Conservation (phyloP, 495 filamentous ascomycete genomes). For the Podospora tetraspora region DNA sequence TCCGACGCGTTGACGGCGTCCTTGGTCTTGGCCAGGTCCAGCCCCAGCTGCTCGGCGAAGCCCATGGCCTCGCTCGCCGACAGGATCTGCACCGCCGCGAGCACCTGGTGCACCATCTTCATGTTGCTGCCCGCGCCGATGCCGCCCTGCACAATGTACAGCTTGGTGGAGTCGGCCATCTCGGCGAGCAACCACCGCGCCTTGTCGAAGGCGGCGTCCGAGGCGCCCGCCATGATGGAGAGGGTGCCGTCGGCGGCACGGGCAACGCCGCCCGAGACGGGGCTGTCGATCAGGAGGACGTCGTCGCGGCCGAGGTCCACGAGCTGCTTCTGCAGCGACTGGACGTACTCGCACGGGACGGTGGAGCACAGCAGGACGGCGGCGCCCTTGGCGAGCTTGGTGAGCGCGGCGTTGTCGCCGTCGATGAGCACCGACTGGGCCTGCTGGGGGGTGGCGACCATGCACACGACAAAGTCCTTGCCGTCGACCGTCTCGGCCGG, state of each 20-base stretch:
- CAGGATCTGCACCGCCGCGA: slow-evolving; percentile 71
- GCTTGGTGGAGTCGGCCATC: slow-evolving; percentile 55
- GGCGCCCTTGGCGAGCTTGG: slow-evolving; percentile 51
- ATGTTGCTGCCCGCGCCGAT: slow-evolving; percentile 77
- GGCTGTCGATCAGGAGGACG: slow-evolving; percentile 64
- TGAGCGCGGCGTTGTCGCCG: slow-evolving; percentile 51
- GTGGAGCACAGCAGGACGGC: slow-evolving; percentile 70
- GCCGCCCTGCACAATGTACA: slow-evolving; percentile 69
- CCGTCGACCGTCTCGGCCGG: slow-evolving; percentile 58
- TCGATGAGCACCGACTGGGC: slow-evolving; percentile 62
- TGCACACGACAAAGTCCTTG: slow-evolving; percentile 62
- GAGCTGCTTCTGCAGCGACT: slow-evolving; percentile 54
- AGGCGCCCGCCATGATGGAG: slow-evolving; percentile 72
- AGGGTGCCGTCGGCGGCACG: slow-evolving; percentile 72
- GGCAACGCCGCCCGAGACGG: slow-evolving; percentile 71
- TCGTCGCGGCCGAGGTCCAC: slow-evolving; percentile 52
- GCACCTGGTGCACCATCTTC: slow-evolving; percentile 82
- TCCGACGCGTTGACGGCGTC: slow-evolving; percentile 54
- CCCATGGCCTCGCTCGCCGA: slow-evolving; percentile 69
- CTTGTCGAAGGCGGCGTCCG: slow-evolving; percentile 51
- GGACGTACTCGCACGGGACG: slow-evolving; percentile 61
- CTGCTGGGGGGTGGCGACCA: slow-evolving; percentile 75
- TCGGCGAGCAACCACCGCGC: slow-evolving; percentile 56
- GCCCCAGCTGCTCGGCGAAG: slow-evolving; percentile 60
- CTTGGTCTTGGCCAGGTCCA: slow-evolving; percentile 54